Conservation (phyloP, 176 grass and related monocot genomes). For the Themeda triandra region DNA sequence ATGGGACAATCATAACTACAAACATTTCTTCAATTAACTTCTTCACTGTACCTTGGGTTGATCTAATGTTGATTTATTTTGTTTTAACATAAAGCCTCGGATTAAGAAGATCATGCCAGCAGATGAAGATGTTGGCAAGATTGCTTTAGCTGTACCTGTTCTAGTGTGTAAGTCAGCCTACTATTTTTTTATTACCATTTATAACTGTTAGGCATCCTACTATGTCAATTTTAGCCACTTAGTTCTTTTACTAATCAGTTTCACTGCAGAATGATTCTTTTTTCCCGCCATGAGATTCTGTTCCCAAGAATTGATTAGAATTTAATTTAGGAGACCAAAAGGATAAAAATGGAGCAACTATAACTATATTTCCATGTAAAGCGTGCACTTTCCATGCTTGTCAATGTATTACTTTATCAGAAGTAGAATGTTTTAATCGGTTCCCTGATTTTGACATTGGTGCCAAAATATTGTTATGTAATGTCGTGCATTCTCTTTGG, state of each 20-base stretch:
- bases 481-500: background rate
- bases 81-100: slow-evolving; percentile 55
- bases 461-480: slow-evolving; percentile 14
- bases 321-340: slow-evolving; percentile 11
- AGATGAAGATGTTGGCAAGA: slow-evolving; percentile 97
- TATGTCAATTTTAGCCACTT: background rate
- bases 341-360: background rate
- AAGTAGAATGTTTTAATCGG: background rate
- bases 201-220: background rate
- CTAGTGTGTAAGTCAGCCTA: slow-evolving; percentile 85
- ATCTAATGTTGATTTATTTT: slow-evolving; percentile 17
- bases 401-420: background rate
- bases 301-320: background rate
- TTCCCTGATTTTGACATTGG: background rate
- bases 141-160: slow-evolving; percentile 90
- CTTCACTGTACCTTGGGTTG: background rate
- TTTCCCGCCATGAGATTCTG: background rate
- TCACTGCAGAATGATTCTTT: background rate
- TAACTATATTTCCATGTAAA: background rate
- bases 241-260: background rate
- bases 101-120: slow-evolving; percentile 99
- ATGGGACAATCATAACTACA: no score
- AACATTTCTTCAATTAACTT: no score
- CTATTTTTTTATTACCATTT: background rate
- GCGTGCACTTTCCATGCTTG: background rate